These are phyloP conservation scores for Batkoa obscura DNA, from an alignment of 371 early-diverging fungal genomes.

Conservation along the genomic window DNA sequence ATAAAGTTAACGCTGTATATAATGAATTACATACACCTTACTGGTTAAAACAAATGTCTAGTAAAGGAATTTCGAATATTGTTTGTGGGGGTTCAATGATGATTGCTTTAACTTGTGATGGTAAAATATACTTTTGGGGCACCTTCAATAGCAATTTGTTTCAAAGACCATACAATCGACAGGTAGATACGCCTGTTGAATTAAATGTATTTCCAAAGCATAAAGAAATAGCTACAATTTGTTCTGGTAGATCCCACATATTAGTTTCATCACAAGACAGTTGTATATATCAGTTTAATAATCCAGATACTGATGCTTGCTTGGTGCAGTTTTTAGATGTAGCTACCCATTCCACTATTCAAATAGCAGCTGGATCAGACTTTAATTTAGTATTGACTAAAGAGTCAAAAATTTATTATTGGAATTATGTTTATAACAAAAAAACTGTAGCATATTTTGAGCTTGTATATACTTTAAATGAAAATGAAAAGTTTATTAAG, in stretches of 20 bases:
- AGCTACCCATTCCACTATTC: neutral
- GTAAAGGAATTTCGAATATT: neutral
- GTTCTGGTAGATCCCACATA: constrained; percentile 1
- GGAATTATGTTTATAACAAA: neutral
- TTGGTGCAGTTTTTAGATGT: neutral
- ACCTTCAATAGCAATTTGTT: neutral
- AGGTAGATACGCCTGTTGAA: neutral
- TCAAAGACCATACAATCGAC: neutral
- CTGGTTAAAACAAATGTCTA: neutral
- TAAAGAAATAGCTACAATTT: neutral
- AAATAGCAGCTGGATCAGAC: neutral
- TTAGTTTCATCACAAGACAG: neutral
- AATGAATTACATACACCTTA: neutral
- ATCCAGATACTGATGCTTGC: neutral
- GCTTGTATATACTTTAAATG: neutral
- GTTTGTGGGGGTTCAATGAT: constrained; percentile 6
- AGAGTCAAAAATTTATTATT: neutral
- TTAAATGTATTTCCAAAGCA: constrained; percentile 1
- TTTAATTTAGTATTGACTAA: neutral
- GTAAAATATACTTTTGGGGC: constrained; percentile 4
- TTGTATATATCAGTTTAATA: neutral
- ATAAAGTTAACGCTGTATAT: neutral
- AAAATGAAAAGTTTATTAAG: neutral
- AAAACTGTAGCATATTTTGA: neutral
- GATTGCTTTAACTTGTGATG: constrained; percentile 1